Percentiles rank a stretch among this genome's conserved stretches.
Conservation (phyloP, 1,284 basidiomycete species). For the Chalciporus sp. region DNA sequence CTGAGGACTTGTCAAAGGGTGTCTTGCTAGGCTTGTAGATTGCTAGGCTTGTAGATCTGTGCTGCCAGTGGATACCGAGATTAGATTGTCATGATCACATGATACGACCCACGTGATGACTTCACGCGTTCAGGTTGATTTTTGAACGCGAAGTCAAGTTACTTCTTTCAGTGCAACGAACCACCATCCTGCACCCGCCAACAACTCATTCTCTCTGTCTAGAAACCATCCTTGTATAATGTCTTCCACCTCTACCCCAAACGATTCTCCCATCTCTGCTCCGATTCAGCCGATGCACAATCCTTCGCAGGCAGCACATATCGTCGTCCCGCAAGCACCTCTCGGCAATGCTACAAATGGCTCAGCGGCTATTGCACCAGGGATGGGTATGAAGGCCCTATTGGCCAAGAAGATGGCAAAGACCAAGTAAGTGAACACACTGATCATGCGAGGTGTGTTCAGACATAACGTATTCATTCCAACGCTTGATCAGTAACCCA, state of each 20-base stretch:
- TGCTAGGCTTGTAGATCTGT: too few species aligned
- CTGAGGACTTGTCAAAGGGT: too few species aligned
- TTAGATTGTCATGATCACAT: too few species aligned
- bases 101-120: conserved; percentile 25
- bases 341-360: conserved; percentile 64
- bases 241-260: conserved; percentile 62
- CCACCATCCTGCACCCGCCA: conserved; percentile 1
- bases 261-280: conserved; percentile 60
- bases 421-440: conserved; percentile 58
- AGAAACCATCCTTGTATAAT: conserved; percentile 37
- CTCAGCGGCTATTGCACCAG: conserved; percentile 54
- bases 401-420: conserved; percentile 88
- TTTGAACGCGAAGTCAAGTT: conserved; percentile 15
- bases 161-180: background rate
- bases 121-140: conserved; percentile 32
- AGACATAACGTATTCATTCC: conserved; percentile 5
- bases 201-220: background rate
- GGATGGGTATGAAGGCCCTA: conserved; percentile 86
- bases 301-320: conserved; percentile 75
- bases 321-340: conserved; percentile 78
- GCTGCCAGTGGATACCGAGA: too few species aligned
- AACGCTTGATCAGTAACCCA: conserved; percentile 55
- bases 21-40: too few species aligned
- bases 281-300: conserved; percentile 83
- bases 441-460: background rate